Conservation (phyloP, 306 rosid species). For the Prunus persica region DNA sequence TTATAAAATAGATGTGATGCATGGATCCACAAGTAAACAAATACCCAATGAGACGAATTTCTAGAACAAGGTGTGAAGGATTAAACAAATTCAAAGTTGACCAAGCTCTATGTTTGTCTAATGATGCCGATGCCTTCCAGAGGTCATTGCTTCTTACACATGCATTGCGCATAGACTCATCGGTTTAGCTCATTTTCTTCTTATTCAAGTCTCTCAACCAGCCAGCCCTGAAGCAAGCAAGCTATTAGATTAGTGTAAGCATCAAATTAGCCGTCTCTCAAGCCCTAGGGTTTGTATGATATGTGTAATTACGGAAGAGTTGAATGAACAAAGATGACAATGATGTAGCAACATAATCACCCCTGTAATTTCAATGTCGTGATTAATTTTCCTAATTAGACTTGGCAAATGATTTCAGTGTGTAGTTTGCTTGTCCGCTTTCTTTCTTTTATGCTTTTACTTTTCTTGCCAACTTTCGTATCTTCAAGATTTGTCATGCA, state of each 20-base stretch:
- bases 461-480: neutral
- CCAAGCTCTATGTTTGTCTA: conserved; percentile 15
- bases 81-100: conserved; percentile 46
- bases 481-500: neutral
- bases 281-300: neutral
- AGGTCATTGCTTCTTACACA: conserved; percentile 2
- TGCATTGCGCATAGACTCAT: neutral
- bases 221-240: conserved; percentile 9
- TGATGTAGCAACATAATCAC: neutral
- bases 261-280: conserved; percentile 24
- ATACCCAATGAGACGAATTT: conserved; percentile 29
- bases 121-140: conserved; percentile 24
- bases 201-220: conserved; percentile 48
- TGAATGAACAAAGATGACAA: neutral
- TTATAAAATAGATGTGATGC: too few species aligned
- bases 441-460: conserved; percentile 2
- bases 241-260: neutral
- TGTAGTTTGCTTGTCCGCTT: neutral
- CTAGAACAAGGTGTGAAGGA: conserved; percentile 32
- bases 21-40: conserved; percentile 20
- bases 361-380: neutral
- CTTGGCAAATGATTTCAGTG: neutral
- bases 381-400: neutral
- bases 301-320: neutral
- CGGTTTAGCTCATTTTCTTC: conserved; percentile 41